Base-by-base conservation (phyloP, 306 rosid genomes). In the Alnus rubra region DNA sequence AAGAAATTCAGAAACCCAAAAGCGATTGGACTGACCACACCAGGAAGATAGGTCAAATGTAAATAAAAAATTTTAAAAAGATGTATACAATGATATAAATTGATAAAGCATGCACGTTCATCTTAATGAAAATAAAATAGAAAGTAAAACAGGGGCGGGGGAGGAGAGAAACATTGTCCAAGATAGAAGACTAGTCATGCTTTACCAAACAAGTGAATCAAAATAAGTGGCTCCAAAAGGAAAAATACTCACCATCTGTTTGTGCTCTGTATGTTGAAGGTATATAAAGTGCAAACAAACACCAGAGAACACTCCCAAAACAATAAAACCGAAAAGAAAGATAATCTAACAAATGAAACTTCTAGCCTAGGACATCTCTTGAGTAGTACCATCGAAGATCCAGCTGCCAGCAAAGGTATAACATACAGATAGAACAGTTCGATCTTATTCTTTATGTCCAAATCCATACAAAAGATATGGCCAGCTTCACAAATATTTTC, bases 1-100 rank as follows among this genome's bases (percentile, higher is more conserved):
- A 93, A 74, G 89, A 95, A 95, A 77, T 78, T 95, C 89, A 92
- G 88, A 87, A 90, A 72, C 30, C 98, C 98, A 80, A 93, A 91
- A 80, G 87, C 96, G 71, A 90, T 83, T 23, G 94, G 88, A 2
- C 98, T 93, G 94, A 63, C 19, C 87, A 74, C 58, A 60, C 70
- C 72, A 55, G 59, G 71, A n/a, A 62, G 64, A 67, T 31, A 65
- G 14, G 44, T 28, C 39, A 83, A 48, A 47, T 77, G 12, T 62
- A 64, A 44, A 83, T 58, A 31, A 76, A 13, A 28, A 59, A 31
- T 78, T 56, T 78, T 37, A 37, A 65, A 50, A 76, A 37, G 63
- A 23, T 18, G 9, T n/a, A 9, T 44, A 7, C 28, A 58, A 78
- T 49, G 78, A 71, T 53, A 78, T 52, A 9, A n/a, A 1, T 49